Base-by-base conservation (phyloP, 2,329 filamentous ascomycete genomes). In the Periconia macrospinosa region DNA sequence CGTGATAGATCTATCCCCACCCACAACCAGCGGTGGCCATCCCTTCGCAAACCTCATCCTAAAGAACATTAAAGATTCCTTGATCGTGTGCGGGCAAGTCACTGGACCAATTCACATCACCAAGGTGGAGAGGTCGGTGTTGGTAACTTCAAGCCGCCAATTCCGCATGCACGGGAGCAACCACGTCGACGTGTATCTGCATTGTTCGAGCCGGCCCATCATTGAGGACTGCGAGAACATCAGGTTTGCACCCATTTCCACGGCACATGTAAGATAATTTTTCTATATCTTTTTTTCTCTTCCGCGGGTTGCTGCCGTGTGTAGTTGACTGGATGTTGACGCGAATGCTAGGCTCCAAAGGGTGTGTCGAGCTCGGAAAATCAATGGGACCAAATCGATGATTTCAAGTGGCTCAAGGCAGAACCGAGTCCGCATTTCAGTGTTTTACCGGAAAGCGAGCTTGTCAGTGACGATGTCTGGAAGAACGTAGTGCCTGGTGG, bases 321-420 rank as follows among this genome's bases (percentile, higher is more conserved):
- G 42, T 15, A 15, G 11, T 17, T 2, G n/a, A 10, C 42, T 20
- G 14, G 20, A 10, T 23, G 15, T 27, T 44, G 17, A 44, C 14
- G 17, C 20, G 41, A 14, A 54, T 53, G 30, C 15, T 58, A 75
- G 51, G 56, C 51, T 6, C 68, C 69, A 30, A 45, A 47, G 1
- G 61, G 65, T 2, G 58, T 62, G 7, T 18, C 54, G 18, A 33
- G 50, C 11, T 51, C 52, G 7, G 62, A 69, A 50, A 93, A 96
- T 70, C 84, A 89, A 65, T 99, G 91, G 91, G 83, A 92, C 63
- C 86, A 94, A 66, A 90, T 97, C 15, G 91, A 97, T 72, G 94
- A 99, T 72, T 99, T 99, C 80, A 96, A 96, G 76, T 97, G 94
- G 94, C 83, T 97, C 58, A 95, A 92, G 73, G 81, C 84, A 15